These are phyloP conservation scores for Ogataea methanolica DNA, from an alignment of 805 yeast species.

Conservation along the genomic window DNA sequence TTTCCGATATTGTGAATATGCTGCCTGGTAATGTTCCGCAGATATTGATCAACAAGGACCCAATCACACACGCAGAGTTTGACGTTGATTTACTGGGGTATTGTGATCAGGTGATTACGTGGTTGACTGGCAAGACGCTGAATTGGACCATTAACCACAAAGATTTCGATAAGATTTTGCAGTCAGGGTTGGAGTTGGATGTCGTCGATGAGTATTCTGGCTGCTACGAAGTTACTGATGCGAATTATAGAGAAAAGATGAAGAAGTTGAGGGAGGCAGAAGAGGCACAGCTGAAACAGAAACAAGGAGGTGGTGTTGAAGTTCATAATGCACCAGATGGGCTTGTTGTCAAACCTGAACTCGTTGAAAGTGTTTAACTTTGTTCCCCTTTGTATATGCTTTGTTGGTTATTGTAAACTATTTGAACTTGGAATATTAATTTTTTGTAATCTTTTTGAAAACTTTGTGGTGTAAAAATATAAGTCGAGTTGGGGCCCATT, in stretches of 20 bases:
- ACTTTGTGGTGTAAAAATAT: no score
- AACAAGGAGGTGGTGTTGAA: background rate
- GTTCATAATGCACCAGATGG: no score
- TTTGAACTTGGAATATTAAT: no score
- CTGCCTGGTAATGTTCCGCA: slow-evolving; percentile 76
- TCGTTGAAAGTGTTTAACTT: background rate
- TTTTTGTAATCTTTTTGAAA: no score
- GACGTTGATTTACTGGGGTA: slow-evolving; percentile 73
- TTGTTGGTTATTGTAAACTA: no score
- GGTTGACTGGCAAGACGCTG: slow-evolving; percentile 46
- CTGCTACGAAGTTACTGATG: slow-evolving; percentile 31
- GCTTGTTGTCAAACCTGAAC: no score
- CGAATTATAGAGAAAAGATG: slow-evolving; percentile 18
- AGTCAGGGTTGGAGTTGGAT: slow-evolving; percentile 28
- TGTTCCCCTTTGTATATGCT: no score
- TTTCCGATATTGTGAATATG: slow-evolving; percentile 77
- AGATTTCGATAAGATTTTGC: slow-evolving; percentile 36
- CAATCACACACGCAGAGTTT: slow-evolving; percentile 70
- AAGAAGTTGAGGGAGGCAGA: slow-evolving; percentile 1
- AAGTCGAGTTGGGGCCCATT: no score
- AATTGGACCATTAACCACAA: slow-evolving; percentile 59
- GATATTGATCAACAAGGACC: slow-evolving; percentile 71
- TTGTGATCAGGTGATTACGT: slow-evolving; percentile 78
- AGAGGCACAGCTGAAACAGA: background rate
- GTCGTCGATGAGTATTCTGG: slow-evolving; percentile 29